Percentiles rank a stretch among this genome's conserved stretches.
phyloP scores from a whole-genome alignment of 495 filamentous ascomycete species.

The Aspergillus haitiensis region DNA sequence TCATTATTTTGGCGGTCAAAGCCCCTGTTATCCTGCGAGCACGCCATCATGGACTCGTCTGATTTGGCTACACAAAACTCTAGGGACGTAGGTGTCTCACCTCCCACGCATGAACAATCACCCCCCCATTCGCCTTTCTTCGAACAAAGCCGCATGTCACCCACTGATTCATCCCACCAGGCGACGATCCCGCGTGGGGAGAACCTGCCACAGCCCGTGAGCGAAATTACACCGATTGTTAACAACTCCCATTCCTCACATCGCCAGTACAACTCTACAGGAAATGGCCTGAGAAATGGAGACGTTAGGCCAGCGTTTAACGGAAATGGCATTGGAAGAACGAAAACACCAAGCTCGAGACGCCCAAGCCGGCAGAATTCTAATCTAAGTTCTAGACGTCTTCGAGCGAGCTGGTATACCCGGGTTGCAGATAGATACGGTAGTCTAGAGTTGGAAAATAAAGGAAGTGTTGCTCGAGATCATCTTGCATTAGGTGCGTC shows the following conservation, averaged over 20 bases:
- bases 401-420: constrained; percentile 43
- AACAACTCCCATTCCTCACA: constrained; percentile 24
- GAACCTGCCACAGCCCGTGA: constrained; percentile 21
- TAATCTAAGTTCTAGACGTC: constrained; percentile 27
- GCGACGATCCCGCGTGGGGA: constrained; percentile 19
- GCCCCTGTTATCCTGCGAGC: constrained; percentile 29
- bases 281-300: constrained; percentile 23
- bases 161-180: constrained; percentile 16
- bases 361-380: constrained; percentile 12
- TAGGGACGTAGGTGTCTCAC: constrained; percentile 21
- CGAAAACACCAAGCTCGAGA: constrained; percentile 12
- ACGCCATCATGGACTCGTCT: constrained; percentile 44
- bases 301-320: constrained; percentile 8
- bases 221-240: constrained; percentile 41
- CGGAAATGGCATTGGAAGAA: constrained; percentile 15
- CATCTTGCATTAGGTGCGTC: constrained; percentile 86
- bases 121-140: constrained; percentile 31
- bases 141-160: constrained; percentile 20
- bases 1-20: constrained; percentile 8
- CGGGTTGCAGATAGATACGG: constrained; percentile 66
- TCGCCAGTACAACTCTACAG: constrained; percentile 42
- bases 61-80: constrained; percentile 32
- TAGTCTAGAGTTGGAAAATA: constrained; percentile 90
- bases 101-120: constrained; percentile 30
- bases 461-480: constrained; percentile 91